Evolutionary conservation across 179 eudicot genomes (phyloP).

Genomic region (Dionaea muscipula): DNA sequence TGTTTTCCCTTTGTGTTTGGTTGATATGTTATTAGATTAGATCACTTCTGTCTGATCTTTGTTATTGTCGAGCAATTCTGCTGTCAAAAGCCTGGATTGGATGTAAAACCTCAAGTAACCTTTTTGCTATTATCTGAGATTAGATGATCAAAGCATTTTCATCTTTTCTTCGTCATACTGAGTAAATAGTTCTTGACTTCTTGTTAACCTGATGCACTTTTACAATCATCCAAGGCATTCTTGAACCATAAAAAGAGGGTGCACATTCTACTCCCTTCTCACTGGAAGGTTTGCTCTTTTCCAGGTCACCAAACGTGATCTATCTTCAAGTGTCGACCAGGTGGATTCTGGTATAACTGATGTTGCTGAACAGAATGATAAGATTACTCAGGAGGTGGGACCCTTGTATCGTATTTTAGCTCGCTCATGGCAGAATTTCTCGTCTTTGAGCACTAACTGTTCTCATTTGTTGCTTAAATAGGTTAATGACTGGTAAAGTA

Average conservation of each 20-base stretch:
- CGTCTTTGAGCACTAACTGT: background rate
- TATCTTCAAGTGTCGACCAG: constrained; percentile 54
- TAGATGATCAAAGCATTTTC: too few relatives aligned
- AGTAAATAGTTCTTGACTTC: background rate
- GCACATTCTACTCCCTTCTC: background rate
- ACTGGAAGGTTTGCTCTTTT: constrained; percentile 5
- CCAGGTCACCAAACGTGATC: constrained; percentile 47
- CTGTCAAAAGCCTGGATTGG: too few relatives aligned
- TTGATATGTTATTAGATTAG: too few relatives aligned
- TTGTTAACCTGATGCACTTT: background rate
- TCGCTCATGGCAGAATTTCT: background rate
- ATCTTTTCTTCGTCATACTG: too few relatives aligned
- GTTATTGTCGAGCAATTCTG: too few relatives aligned
- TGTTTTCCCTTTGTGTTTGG: too few relatives aligned
- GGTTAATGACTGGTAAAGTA: background rate
- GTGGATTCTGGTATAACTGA: constrained; percentile 48
- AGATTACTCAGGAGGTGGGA: constrained; percentile 58
- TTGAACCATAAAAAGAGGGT: background rate
- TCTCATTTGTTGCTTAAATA: background rate
- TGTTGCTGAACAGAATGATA: constrained; percentile 25
- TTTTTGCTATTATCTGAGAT: too few relatives aligned
- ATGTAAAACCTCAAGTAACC: too few relatives aligned
- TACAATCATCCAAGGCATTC: background rate
- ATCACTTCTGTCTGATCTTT: too few relatives aligned
- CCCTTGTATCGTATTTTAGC: background rate